Base-by-base conservation (phyloP, 805 yeast species). In the Wickerhamomyces alni region DNA sequence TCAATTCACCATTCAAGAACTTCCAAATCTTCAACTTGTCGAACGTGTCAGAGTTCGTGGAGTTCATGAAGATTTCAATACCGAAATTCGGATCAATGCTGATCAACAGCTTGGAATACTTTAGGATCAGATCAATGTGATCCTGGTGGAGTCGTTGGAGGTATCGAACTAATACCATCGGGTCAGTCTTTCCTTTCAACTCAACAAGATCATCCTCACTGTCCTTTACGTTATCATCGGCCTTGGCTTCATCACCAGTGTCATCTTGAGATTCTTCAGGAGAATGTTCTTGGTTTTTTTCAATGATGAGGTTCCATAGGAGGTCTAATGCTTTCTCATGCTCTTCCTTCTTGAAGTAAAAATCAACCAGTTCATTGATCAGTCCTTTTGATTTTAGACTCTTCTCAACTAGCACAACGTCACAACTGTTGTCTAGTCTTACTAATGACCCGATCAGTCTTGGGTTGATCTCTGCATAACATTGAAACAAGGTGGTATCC, bases 401-500 rank as follows among this genome's bases (percentile, higher is more conserved):
- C 10, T 62, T 58, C 36, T 75, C 74, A 2, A 87, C 95, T 2
- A 75, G 67, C 2, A 67, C 64, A 5, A 81, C 70, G 50, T 82
- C 80, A 63, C 97, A 87, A 48, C 69, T 66, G 57, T 89, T 93
- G 21, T 76, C 74, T 2, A 87, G 70, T 36, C 98, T 68, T 5
- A 91, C 67, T 17, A 91, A 72, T 0, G 98, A 93, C 0, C 91
- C 95, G 12, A 91, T 72, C 56, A 91, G 67, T 45, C 82, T 72
- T 0, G 86, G 84, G 39, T 77, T 76, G 24, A 76, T 75, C n/a
- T 77, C 55, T 42, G 78, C 66, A 55, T 93, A 91, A 43, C 93
- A 76, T 37, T 76, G 67, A 51, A 91, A 87, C 16, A 93, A 66
- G 1, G 87, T 70, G 0, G 95, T 83, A 54, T 91, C 99, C 2